phyloP scores from a whole-genome alignment of 2,329 filamentous ascomycete species.

The Pseudopithomyces chartarum region DNA sequence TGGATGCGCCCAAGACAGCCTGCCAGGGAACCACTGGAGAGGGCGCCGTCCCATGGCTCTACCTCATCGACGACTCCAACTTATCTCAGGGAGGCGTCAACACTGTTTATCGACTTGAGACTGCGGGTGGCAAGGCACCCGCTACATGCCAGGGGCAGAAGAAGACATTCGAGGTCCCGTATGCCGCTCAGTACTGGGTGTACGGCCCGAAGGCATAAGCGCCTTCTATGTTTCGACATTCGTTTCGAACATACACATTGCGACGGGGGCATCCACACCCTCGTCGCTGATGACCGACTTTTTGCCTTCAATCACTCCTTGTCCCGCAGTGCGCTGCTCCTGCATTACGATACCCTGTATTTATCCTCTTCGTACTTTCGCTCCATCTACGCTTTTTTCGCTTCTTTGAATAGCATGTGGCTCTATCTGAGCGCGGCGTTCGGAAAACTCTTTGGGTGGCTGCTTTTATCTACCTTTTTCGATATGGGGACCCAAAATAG shows the following conservation, averaged over 20 bases:
- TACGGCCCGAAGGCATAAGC: constrained; percentile 41
- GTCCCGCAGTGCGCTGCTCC: background rate
- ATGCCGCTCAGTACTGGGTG: constrained; percentile 55
- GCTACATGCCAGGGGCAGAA: constrained; percentile 45
- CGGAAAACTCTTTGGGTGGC: constrained; percentile 1
- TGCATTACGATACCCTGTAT: constrained; percentile 12
- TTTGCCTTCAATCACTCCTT: background rate
- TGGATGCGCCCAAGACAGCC: constrained; percentile 57
- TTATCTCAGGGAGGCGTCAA: constrained; percentile 46
- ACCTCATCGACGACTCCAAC: constrained; percentile 48
- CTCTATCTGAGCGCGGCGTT: constrained; percentile 9
- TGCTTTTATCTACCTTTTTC: background rate
- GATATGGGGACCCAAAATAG: constrained; percentile 16
- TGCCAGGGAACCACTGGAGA: constrained; percentile 44
- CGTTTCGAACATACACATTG: constrained; percentile 17
- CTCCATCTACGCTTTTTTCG: background rate
- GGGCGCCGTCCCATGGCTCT: constrained; percentile 54
- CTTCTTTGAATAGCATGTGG: background rate
- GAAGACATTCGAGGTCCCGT: constrained; percentile 46
- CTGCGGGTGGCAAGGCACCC: constrained; percentile 52
- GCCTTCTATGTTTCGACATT: constrained; percentile 9
- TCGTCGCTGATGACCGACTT: background rate
- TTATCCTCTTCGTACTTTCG: constrained; percentile 6
- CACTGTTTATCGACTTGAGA: constrained; percentile 55
- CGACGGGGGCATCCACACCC: constrained; percentile 2